Evolutionary conservation across 345 rosid genomes (phyloP).

Genomic region (Boechera divaricarpa): DNA sequence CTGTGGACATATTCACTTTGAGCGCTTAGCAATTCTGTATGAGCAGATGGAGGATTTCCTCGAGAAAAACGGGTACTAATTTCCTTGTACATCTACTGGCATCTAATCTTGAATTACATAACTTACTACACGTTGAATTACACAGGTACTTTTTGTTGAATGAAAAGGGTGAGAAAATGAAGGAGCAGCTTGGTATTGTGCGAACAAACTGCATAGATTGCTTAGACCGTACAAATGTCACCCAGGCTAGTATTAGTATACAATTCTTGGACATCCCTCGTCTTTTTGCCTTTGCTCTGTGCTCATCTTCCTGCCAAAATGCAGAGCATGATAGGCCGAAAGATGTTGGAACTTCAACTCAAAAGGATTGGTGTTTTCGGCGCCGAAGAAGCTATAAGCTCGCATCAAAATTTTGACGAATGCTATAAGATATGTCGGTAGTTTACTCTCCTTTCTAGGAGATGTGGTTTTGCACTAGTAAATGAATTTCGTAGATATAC

Average conservation of each 20-base stretch:
- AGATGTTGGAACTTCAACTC: slow-evolving; percentile 85
- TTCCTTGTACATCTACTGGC: slow-evolving; percentile 9
- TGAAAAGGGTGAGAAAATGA: slow-evolving; percentile 94
- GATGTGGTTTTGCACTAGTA: slow-evolving; percentile 1
- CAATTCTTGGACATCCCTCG: background rate
- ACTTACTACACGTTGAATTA: slow-evolving; percentile 20
- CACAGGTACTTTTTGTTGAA: slow-evolving; percentile 82
- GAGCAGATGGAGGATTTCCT: slow-evolving; percentile 87
- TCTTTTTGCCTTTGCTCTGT: slow-evolving; percentile 7
- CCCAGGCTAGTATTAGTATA: slow-evolving; percentile 69
- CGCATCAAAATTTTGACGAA: slow-evolving; percentile 82
- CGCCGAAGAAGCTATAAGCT: slow-evolving; percentile 85
- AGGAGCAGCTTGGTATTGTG: slow-evolving; percentile 88
- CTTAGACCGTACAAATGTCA: slow-evolving; percentile 97
- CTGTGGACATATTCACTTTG: slow-evolving; percentile 97
- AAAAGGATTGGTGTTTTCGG: slow-evolving; percentile 83
- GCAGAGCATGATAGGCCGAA: slow-evolving; percentile 97
- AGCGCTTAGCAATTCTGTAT: slow-evolving; percentile 88
- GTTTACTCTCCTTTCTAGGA: slow-evolving; percentile 20
- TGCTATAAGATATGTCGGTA: slow-evolving; percentile 81
- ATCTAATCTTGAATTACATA: background rate
- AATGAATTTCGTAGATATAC: slow-evolving; percentile 4
- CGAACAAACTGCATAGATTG: slow-evolving; percentile 98
- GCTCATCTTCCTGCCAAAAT: slow-evolving; percentile 36
- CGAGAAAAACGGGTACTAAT: slow-evolving; percentile 73